Evolutionary conservation across 495 filamentous ascomycete species (phyloP), one percentile per base, ranked within the genome.

Genomic region (Penicillium bovifimosum): DNA sequence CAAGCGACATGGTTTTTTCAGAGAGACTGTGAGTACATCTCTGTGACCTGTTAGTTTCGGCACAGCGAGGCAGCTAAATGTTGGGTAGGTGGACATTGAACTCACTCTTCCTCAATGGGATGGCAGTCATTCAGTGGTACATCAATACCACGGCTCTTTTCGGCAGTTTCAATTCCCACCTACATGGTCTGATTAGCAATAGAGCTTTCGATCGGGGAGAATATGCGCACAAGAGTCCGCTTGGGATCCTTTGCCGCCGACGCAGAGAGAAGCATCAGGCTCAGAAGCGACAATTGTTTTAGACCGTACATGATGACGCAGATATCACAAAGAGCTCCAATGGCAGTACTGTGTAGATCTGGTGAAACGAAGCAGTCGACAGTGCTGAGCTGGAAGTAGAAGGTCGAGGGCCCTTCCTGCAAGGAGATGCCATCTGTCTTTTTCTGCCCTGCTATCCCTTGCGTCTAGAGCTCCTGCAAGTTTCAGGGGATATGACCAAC

Each of bases 101-200:
- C 61, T 53, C 28, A 66, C 63, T 66, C 63, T 45, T 66, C 58
- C 11, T 59, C 61, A 5, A 66, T 48, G 17, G 55, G 53, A 40
- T 50, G 44, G 33, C 63, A 66, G 14, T 66, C 63, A 41, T 66
- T 59, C 41, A 66, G 27, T 18, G 41, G 43, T 5, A 63, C 63
- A 41, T 55, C 17, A 2, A 63, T 39, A 11, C 52, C 63, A 16
- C 53, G 54, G 46, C 63, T 66, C 6, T n/a, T 48, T 0, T 54
- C 50, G 4, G 38, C 53, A 6, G 60, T 66, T 38, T 61, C 60
- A 41, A 66, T 59, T 2, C 63, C 63, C 33, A 66, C 61, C 63
- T 66, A 6, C 11, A 24, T 9, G 38, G 51, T 11, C 52, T 27
- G 29, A 14, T 41, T 39, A 40, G 41, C 17, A 28, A 40, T 14